Evolutionary conservation across 495 filamentous ascomycete genomes (phyloP), one percentile per base, ranked within the genome.

Genomic region (Neurospora sp.): DNA sequence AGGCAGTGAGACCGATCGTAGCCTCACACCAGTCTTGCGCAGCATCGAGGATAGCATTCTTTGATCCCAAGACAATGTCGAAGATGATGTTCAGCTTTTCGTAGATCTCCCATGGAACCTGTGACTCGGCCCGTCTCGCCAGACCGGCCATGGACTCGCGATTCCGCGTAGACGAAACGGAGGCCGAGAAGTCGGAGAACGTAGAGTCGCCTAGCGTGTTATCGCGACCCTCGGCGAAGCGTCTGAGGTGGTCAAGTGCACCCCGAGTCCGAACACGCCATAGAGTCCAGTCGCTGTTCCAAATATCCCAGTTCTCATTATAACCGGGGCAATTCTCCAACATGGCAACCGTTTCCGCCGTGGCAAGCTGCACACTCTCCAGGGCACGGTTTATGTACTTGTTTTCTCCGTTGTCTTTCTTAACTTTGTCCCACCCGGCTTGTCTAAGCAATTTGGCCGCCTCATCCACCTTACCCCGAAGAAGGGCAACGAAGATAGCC

Each of bases 1-100:
- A 97, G 1, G 90, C 89, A 11, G 93, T 91, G 66, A 97, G 81
- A 5, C 89, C 91, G 69, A 96, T 81, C 2, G 91, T 91, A 1
- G 93, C 93, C 81, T 98, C 94, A 66, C 94, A 86, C 94, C 94
- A 98, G 79, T 96, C 93, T 76, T 92, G 87, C 11, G 93, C 85
- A 69, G 86, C 83, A 40, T 87, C 86, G 42, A 94, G 83, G 74
- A 97, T 92, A 14, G 92, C 89, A 11, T 86, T 83, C 12, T 87
- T 81, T 66, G 90, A 86, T 27, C 94, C 94, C 3, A 93, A 87
- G 9, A 96, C 81, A 42, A 94, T 89, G 18, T 89, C 89, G 77
- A 97, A 97, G 12, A 97, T 80, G 14, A 88, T 85, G 62, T 89
- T 87, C 39, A 98, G 82, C 74, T 89, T 93, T 73, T 94, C 88